Conservation (phyloP, 306 rosid genomes). For the Styphnolobium japonicum region DNA sequence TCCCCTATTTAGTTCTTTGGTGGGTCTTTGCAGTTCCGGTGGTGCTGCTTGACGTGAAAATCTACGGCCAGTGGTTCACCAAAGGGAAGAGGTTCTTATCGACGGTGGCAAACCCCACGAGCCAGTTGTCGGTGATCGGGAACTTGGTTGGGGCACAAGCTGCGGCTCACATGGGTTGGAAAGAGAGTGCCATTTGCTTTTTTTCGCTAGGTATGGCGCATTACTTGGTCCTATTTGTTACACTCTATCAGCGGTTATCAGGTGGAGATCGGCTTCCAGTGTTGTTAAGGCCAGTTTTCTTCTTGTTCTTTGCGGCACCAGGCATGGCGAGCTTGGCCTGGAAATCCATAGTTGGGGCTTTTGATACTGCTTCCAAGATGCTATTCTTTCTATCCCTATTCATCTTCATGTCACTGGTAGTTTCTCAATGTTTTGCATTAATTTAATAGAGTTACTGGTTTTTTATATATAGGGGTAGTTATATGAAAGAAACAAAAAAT, state of each 20-base stretch:
- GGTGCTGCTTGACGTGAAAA: conserved; percentile 51
- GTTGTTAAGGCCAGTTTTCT: conserved; percentile 47
- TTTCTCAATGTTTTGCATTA: neutral
- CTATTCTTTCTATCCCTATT: conserved; percentile 68
- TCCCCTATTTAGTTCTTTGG: conserved; percentile 37
- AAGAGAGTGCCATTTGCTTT: conserved; percentile 52
- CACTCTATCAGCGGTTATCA: conserved; percentile 53
- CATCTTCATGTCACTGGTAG: conserved; percentile 59
- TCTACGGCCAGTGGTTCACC: conserved; percentile 75
- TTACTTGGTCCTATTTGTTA: conserved; percentile 56
- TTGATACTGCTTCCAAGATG: conserved; percentile 61
- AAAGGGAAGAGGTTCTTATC: conserved; percentile 52
- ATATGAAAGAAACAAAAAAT: neutral
- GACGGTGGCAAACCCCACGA: conserved; percentile 54
- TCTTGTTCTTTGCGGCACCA: conserved; percentile 71
- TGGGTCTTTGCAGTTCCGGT: conserved; percentile 51
- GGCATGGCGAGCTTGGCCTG: conserved; percentile 65
- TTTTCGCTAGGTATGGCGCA: conserved; percentile 64
- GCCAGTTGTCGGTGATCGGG: conserved; percentile 64
- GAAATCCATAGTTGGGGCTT: conserved; percentile 52
- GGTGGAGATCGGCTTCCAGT: conserved; percentile 50
- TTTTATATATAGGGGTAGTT: neutral
- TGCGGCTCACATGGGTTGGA: conserved; percentile 63
- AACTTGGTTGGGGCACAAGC: conserved; percentile 59
- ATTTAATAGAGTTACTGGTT: neutral